These are phyloP conservation scores for Citrus glauca DNA, from an alignment of 345 rosid species.

Conservation along the genomic window DNA sequence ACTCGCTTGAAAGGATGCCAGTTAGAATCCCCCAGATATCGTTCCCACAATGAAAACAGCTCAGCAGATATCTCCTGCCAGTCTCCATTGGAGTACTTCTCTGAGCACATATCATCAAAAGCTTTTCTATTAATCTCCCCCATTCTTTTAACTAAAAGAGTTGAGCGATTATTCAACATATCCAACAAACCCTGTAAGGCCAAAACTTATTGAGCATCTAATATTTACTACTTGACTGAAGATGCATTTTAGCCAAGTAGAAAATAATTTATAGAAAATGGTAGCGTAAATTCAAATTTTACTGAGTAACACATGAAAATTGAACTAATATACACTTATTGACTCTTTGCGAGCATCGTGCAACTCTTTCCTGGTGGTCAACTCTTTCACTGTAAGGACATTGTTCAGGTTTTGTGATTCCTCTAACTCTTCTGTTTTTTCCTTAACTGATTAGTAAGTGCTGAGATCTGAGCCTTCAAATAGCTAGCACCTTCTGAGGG, in stretches of 20 bases:
- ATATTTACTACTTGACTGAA: background rate
- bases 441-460: conserved; percentile 18
- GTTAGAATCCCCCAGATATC: conserved; percentile 8
- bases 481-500: background rate
- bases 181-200: conserved; percentile 21
- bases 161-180: conserved; percentile 15
- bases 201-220: background rate
- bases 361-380: conserved; percentile 20
- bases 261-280: background rate
- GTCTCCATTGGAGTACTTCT: conserved; percentile 11
- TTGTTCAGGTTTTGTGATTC: conserved; percentile 11
- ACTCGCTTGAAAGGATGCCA: conserved; percentile 26
- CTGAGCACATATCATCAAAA: conserved; percentile 12
- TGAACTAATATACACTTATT: conserved; percentile 12
- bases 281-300: background rate
- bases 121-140: conserved; percentile 27
- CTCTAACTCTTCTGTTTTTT: conserved; percentile 15
- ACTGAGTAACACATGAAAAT: background rate
- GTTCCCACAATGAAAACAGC: conserved; percentile 25
- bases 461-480: conserved; percentile 9
- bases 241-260: background rate
- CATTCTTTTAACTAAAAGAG: conserved; percentile 22
- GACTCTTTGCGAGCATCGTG: conserved; percentile 34
- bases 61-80: conserved; percentile 11
- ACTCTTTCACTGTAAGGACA: conserved; percentile 8